These are phyloP conservation scores for Botryosphaeria dothidea DNA, from an alignment of 2,329 filamentous ascomycete species.

Conservation along the genomic window DNA sequence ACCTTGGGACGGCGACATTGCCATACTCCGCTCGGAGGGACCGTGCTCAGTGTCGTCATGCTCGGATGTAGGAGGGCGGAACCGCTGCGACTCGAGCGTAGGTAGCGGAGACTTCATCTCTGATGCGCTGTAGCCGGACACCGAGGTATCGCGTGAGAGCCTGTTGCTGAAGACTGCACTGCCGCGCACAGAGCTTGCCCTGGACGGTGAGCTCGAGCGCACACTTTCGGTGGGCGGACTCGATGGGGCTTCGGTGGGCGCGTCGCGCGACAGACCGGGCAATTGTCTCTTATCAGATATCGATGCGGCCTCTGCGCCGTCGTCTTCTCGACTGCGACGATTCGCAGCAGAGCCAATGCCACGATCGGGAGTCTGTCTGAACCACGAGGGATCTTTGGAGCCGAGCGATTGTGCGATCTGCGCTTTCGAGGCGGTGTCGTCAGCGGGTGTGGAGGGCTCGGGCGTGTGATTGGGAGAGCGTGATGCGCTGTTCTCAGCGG, in stretches of 20 bases:
- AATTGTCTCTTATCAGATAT: slow-evolving; percentile 55
- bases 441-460: slow-evolving; percentile 40
- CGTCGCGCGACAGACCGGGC: slow-evolving; percentile 62
- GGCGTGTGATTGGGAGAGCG: slow-evolving; percentile 48
- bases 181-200: slow-evolving; percentile 49
- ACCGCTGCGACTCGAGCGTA: slow-evolving; percentile 45
- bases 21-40: slow-evolving; percentile 46
- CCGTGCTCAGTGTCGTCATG: slow-evolving; percentile 42
- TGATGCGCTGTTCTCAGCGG: slow-evolving; percentile 64
- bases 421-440: slow-evolving; percentile 42
- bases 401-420: slow-evolving; percentile 77
- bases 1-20: slow-evolving; percentile 64
- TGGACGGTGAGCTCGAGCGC: slow-evolving; percentile 52
- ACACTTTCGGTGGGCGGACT: slow-evolving; percentile 48
- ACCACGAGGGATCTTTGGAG: slow-evolving; percentile 84
- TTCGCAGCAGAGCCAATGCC: slow-evolving; percentile 74
- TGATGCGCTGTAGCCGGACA: slow-evolving; percentile 39
- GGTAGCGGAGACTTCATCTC: slow-evolving; percentile 49
- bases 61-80: slow-evolving; percentile 41
- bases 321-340: slow-evolving; percentile 70
- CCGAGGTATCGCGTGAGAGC: slow-evolving; percentile 52
- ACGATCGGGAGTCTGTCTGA: slow-evolving; percentile 81
- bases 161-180: slow-evolving; percentile 49
- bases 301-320: slow-evolving; percentile 45
- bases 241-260: slow-evolving; percentile 41